Base-by-base conservation (phyloP, 139 green algal species). In the Chlorella ohadii region DNA sequence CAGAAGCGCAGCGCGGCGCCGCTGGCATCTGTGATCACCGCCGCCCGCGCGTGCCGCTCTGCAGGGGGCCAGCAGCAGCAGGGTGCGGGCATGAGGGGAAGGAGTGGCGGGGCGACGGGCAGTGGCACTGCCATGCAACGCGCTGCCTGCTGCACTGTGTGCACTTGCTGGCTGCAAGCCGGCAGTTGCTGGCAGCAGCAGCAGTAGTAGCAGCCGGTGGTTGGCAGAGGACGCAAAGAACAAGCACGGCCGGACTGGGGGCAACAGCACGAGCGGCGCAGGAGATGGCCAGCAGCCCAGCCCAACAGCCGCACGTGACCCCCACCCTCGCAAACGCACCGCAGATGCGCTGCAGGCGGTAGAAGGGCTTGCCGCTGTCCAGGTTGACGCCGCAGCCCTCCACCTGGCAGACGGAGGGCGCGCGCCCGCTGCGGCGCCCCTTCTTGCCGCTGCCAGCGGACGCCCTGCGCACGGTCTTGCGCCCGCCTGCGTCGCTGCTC, bases 341-440 rank as follows among this genome's bases (percentile, higher is more conserved):
- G 33, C 74, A 81, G 74, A 81, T 81, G 74, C 74, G 74, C 74
- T 81, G 74, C 55, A 81, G 33, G 31, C 74, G 74, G 74, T 68
- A 68, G 55, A 81, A 81, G 23, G 74, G 34, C 31, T 67, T 67
- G 51, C 51, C 55, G 47, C 74, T 34, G 31, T 81, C 55, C 33
- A 81, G 31, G 51, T 34, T 68, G 17, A 61, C 36, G 55, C 74
- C 74, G 22, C 74, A 81, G 51, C 74, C 74, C 55, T 68, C 74
- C 2, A 81, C 74, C 23, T 81, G 74, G 74, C 74, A 81, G 6
- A 63, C 36, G 19, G 74, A 11, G 2, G 74, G 34, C 9, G 74
- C 55, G 72, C 44, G 44, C 7, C 74, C 41, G 0, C 22, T 7
- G 74, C 51, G 74, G 0, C 55, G 55, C 55, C 9, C 55, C 55